Conservation (phyloP, 768 basidiomycete genomes). For the Lanmaoa rubissima region DNA sequence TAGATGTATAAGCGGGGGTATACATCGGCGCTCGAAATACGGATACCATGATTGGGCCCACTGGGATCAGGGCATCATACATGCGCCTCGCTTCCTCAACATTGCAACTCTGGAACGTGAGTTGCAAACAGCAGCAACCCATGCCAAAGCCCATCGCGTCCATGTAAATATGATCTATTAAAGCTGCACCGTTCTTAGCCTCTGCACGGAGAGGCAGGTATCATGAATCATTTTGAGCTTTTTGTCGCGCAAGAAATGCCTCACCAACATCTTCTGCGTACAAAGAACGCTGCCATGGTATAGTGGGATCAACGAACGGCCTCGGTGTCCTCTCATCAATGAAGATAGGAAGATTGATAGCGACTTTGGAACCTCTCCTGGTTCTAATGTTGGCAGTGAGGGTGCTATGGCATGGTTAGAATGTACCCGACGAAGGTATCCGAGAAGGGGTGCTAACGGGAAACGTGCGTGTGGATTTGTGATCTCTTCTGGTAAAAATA, state of each 20-base stretch:
- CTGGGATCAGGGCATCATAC: conserved; percentile 94
- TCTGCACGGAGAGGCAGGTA: conserved; percentile 43
- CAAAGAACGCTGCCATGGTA: conserved; percentile 80
- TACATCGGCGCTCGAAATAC: not conserved
- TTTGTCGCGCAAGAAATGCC: conserved; percentile 20
- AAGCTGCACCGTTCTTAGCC: conserved; percentile 86
- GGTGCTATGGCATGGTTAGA: conserved; percentile 55
- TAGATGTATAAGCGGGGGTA: conserved; percentile 1
- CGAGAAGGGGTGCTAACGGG: conserved; percentile 62
- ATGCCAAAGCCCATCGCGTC: conserved; percentile 99
- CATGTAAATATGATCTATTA: conserved; percentile 90
- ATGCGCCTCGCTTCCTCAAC: conserved; percentile 87
- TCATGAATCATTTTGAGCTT: conserved; percentile 8
- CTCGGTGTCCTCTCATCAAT: conserved; percentile 83
- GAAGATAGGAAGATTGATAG: conserved; percentile 92
- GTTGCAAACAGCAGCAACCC: conserved; percentile 97
- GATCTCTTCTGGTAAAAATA: conserved; percentile 93
- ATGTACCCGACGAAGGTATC: not conserved
- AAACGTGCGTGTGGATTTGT: conserved; percentile 98
- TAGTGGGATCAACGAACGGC: conserved; percentile 91
- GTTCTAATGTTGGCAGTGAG: conserved; percentile 95
- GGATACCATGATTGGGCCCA: conserved; percentile 91
- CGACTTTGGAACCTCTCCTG: conserved; percentile 89
- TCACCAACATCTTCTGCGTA: conserved; percentile 84
- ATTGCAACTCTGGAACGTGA: conserved; percentile 97